These are phyloP conservation scores for Trifolium repens DNA, from an alignment of 306 rosid genomes.

Conservation along the genomic window DNA sequence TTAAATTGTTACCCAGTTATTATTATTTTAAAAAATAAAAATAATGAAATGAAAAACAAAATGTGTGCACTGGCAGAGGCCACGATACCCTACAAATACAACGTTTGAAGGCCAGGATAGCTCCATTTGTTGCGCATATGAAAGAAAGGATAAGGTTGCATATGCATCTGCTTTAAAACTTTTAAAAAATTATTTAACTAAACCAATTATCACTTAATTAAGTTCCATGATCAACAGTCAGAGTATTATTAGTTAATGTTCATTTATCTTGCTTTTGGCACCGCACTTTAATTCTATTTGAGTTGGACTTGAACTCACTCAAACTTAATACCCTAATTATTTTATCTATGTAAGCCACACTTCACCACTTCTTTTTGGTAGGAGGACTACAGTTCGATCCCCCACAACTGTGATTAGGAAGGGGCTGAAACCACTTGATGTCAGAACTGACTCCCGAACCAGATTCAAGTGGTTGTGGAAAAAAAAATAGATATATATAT, in stretches of 20 bases:
- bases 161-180: constrained; percentile 49
- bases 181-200: constrained; percentile 41
- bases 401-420: no score
- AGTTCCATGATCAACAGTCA: constrained; percentile 36
- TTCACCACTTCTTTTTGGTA: no score
- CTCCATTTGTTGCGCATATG: constrained; percentile 51
- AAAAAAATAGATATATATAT: no score
- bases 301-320: not conserved
- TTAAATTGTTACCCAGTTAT: not conserved
- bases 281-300: not conserved
- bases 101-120: constrained; percentile 43
- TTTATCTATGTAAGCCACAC: no score
- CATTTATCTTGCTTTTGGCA: constrained; percentile 4
- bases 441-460: no score
- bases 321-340: no score
- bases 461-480: no score
- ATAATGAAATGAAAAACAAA: constrained; percentile 37
- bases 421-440: no score
- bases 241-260: not conserved
- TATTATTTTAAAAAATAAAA: not conserved
- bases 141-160: constrained; percentile 44
- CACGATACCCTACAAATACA: constrained; percentile 47
- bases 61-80: constrained; percentile 40
- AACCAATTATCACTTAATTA: constrained; percentile 48
- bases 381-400: no score